Percentiles rank a stretch among this genome's conserved stretches.
Conservation (phyloP, 2,329 filamentous ascomycete species). For the Penicillium sp. region DNA sequence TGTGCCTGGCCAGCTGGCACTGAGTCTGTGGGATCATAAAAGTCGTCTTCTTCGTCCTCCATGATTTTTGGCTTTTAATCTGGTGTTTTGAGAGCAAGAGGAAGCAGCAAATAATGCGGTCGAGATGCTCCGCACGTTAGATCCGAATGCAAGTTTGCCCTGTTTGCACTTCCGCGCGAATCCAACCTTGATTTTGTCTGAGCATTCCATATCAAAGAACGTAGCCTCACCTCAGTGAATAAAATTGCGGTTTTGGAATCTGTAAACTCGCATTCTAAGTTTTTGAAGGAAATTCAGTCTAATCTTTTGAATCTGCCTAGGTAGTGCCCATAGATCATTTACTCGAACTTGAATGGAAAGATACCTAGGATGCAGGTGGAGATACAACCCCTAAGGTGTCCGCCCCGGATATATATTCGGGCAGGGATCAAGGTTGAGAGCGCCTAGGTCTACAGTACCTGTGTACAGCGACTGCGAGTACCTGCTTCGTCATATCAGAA, state of each 20-base stretch:
- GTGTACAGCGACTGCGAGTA: too few species aligned
- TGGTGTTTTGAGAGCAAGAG: not conserved
- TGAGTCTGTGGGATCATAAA: constrained; percentile 46
- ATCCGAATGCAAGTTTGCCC: constrained; percentile 21
- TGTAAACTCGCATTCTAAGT: too few species aligned
- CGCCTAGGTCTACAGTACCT: too few species aligned
- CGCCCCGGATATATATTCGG: too few species aligned
- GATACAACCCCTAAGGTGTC: too few species aligned
- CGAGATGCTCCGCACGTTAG: constrained; percentile 16
- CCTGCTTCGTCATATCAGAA: too few species aligned
- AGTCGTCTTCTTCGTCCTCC: constrained; percentile 52
- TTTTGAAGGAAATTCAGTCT: too few species aligned
- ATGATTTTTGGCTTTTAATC: constrained; percentile 31
- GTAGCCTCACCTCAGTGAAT: too few species aligned
- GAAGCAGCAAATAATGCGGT: constrained; percentile 14
- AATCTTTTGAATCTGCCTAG: too few species aligned
- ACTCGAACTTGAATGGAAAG: not conserved
- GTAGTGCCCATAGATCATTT: not conserved
- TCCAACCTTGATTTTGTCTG: not conserved
- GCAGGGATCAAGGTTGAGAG: too few species aligned
- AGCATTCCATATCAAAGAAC: not conserved
- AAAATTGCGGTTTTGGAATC: too few species aligned
- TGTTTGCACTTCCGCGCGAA: constrained; percentile 24
- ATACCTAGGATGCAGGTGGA: too few species aligned
- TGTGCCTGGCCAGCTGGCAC: constrained; percentile 33